Base-by-base conservation (phyloP, 1,284 basidiomycete genomes). In the Dichomitus squalens region DNA sequence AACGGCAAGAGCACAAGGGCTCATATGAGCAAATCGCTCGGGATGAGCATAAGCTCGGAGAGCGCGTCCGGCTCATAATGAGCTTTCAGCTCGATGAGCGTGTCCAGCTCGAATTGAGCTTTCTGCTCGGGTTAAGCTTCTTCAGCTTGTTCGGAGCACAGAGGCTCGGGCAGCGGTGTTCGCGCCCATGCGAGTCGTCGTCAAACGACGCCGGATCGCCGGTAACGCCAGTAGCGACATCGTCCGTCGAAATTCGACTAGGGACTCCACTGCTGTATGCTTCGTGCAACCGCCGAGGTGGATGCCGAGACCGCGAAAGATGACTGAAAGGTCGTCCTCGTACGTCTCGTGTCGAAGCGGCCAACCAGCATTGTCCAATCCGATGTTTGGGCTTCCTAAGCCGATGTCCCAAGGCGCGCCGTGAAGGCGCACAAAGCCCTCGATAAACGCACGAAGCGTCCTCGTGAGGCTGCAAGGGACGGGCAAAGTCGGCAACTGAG, bases 231-330 rank as follows among this genome's bases (percentile, higher is more conserved):
- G 25, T 23, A n/a, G 18, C 57, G 41, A 48, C 41, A 21, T 34
- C 21, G 16, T 44, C 21, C 25, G 21, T 12, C 25, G 14, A 16
- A 7, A 7, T 23, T 11, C 23, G 41, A 3, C 41, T 38, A 27
- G 40, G 57, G 41, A 53, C 48, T n/a, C 44, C 43, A 53, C 55
- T 52, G 55, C 40, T 34, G 38, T 34, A 35, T 20, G 58, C 61
- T 57, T 55, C 61, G 61, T 52, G 61, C 61, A 63, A 39, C 61
- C 61, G 38, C 27, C 41, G 14, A 23, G 25, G 44, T 47, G 60
- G 54, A 50, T 59, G 60, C 60, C 25, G 25, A 53, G 54, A 63
- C 61, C 53, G 49, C 58, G 61, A 63, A 52, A 53, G 61, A 58
- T 49, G 49, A 57, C 55, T 41, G 40, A 21, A 27, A 39, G 36